Base-by-base conservation (phyloP, 805 yeast genomes). In the Spathaspora passalidarum region DNA sequence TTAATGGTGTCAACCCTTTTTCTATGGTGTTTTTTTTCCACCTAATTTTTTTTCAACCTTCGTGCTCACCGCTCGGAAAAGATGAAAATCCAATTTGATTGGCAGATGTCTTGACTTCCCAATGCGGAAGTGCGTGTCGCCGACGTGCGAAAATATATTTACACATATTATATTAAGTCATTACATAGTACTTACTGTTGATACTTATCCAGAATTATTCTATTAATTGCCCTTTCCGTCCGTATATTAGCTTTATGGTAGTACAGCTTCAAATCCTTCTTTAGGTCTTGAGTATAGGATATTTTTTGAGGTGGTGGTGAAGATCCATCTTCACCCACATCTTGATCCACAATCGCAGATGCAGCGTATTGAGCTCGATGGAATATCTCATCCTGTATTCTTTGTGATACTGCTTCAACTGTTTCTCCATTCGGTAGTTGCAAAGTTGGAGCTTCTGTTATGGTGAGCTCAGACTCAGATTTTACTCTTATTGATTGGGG, bases 31-130 rank as follows among this genome's bases (percentile, higher is more conserved):
- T 38, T 17, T 36, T 36, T 43, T 43, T 29, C 16, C 2, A 13
- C 35, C 23, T 6, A 11, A 11, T 38, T 38, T 38, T 38, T n/a
- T 14, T 23, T 38, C 40, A 23, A 38, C 17, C 17, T 39, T 39
- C 42, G 29, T 25, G 32, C 51, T 29, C 34, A 7, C 32, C 56
- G 62, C 55, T 55, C 52, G 57, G 53, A 40, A 38, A 19, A 22
- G 32, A 36, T 43, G 53, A 52, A 56, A 55, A 50, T 47, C 39
- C 45, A 43, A 38, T 62, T 52, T 63, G 65, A 65, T 67, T 66
- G 71, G 72, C 52, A 48, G 57, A 49, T 32, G n/a, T 32, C 48
- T 57, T 14, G 68, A 64, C 58, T 65, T 42, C 70, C 67, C 39
- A 29, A 51, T 57, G 46, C 11, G 66, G 69, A 44, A 56, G 42